Percentiles rank a stretch among this genome's conserved stretches.
phyloP scores from a whole-genome alignment of 768 basidiomycete species.

The Stropharia rugosoannulata region DNA sequence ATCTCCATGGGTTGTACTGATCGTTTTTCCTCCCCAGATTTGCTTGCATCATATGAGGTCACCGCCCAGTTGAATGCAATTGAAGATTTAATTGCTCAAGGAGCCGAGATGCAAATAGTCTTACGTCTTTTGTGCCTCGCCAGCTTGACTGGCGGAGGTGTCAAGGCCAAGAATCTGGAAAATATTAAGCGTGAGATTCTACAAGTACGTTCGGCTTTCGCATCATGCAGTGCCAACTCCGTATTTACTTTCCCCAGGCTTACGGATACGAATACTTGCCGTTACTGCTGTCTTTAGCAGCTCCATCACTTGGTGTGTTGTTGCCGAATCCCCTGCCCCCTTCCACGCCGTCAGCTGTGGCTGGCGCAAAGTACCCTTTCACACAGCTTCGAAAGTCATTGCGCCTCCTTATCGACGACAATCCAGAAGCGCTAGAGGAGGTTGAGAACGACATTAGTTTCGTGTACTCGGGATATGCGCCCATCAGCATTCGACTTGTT shows the following conservation, averaged over 20 bases:
- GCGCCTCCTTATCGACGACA: conserved; percentile 90
- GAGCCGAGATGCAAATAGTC: conserved; percentile 77
- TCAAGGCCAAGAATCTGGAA: conserved; percentile 86
- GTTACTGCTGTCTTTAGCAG: conserved; percentile 60
- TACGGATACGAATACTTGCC: conserved; percentile 79
- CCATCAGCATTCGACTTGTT: conserved; percentile 86
- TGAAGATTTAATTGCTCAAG: conserved; percentile 88
- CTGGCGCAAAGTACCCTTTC: conserved; percentile 68
- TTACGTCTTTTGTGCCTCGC: conserved; percentile 84
- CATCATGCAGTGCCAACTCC: conserved; percentile 31
- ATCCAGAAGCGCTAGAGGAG: conserved; percentile 70
- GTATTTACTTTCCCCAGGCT: conserved; percentile 39
- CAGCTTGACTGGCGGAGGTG: conserved; percentile 79
- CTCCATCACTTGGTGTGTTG: conserved; percentile 67
- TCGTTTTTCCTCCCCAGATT: conserved; percentile 49
- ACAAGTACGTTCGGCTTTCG: conserved; percentile 46
- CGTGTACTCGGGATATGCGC: conserved; percentile 96
- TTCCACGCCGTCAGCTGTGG: conserved; percentile 37
- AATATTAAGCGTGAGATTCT: conserved; percentile 89
- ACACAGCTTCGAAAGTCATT: conserved; percentile 74
- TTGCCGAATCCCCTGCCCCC: conserved; percentile 67
- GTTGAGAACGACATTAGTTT: conserved; percentile 94
- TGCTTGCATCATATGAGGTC: conserved; percentile 91
- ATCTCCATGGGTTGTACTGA: neutral
- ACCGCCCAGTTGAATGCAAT: conserved; percentile 79